Percentiles rank a stretch among this genome's conserved stretches.
These are phyloP conservation scores for Inonotus hispidus DNA, from an alignment of 1,284 basidiomycete species.

Conservation along the genomic window DNA sequence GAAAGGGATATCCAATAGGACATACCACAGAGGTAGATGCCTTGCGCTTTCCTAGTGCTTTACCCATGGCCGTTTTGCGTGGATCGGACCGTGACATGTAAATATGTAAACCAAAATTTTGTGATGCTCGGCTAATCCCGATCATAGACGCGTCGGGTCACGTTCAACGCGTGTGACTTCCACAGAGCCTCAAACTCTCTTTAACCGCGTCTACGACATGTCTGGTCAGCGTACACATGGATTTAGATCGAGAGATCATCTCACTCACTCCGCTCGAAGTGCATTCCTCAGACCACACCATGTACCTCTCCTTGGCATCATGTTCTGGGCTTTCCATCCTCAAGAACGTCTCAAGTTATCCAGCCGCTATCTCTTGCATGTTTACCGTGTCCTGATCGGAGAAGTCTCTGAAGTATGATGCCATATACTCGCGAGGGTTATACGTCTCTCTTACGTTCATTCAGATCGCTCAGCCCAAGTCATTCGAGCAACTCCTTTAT, in stretches of 20 bases:
- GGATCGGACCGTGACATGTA: not conserved
- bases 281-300: slow-evolving; percentile 55
- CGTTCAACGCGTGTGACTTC: not conserved
- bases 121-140: slow-evolving; percentile 3
- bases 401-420: slow-evolving; percentile 47
- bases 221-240: not conserved
- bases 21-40: not conserved
- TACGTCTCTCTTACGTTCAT: slow-evolving; percentile 15
- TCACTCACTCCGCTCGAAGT: not conserved
- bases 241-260: not conserved
- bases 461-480: slow-evolving; percentile 37
- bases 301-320: slow-evolving; percentile 55
- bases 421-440: not conserved
- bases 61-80: not conserved
- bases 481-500: slow-evolving; percentile 34
- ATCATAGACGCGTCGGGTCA: not conserved
- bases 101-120: slow-evolving; percentile 2
- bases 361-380: slow-evolving; percentile 51
- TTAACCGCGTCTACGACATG: not conserved
- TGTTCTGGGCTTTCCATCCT: slow-evolving; percentile 56
- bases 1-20: not conserved
- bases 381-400: slow-evolving; percentile 56
- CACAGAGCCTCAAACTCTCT: not conserved
- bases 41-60: slow-evolving; percentile 23
- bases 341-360: slow-evolving; percentile 46